Evolutionary conservation across 1,139 yeast species (phyloP).

Genomic region (Magnusiomyces paraingens): DNA sequence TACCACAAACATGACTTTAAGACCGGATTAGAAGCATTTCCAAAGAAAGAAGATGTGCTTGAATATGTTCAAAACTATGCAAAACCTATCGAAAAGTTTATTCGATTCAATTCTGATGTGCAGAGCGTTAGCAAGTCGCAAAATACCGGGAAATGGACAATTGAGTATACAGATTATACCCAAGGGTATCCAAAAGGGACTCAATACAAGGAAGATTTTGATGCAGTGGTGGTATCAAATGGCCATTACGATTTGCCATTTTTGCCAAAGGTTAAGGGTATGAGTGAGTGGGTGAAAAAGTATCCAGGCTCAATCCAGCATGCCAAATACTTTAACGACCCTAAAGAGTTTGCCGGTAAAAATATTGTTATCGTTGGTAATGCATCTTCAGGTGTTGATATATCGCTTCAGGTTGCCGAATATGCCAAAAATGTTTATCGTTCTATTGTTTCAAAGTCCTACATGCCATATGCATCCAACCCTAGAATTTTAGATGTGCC

Average conservation of each 20-base stretch:
- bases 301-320: conserved; percentile 49
- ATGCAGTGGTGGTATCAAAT: conserved; percentile 50
- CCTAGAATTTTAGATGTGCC: conserved; percentile 36
- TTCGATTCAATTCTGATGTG: conserved; percentile 40
- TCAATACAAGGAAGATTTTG: conserved; percentile 34
- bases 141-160: conserved; percentile 37
- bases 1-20: conserved; percentile 46
- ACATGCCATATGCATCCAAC: conserved; percentile 28
- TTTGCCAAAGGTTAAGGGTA: conserved; percentile 49
- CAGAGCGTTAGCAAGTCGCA: conserved; percentile 27
- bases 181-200: conserved; percentile 16
- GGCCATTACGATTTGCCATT: conserved; percentile 55
- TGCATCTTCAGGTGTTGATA: conserved; percentile 57
- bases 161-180: conserved; percentile 28
- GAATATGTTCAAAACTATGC: conserved; percentile 44
- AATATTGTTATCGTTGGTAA: conserved; percentile 53
- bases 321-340: conserved; percentile 51
- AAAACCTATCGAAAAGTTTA: conserved; percentile 32
- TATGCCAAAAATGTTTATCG: conserved; percentile 40
- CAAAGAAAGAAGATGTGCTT: conserved; percentile 44
- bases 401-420: conserved; percentile 46
- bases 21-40: conserved; percentile 42
- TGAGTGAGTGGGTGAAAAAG: conserved; percentile 42
- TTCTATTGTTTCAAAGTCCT: conserved; percentile 34
- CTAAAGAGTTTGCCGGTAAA: conserved; percentile 27